phyloP scores from a whole-genome alignment of 169 alveolate genomes.

The Plasmodium blacklocki region DNA sequence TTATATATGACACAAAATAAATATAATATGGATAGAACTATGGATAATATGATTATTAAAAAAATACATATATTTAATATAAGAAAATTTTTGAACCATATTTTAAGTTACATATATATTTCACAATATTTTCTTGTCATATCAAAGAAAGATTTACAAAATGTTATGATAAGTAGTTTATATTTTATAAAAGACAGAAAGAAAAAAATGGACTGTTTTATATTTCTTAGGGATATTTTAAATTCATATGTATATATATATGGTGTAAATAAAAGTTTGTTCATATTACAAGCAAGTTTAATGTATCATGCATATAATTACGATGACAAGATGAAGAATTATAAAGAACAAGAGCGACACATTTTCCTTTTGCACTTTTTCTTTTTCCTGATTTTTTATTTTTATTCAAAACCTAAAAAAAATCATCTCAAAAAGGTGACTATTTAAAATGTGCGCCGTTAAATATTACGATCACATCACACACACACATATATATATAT shows the following conservation, averaged over 20 bases:
- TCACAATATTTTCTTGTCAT: slow-evolving; percentile 15
- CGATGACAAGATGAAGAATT: neutral
- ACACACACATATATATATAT: slow-evolving; percentile 1
- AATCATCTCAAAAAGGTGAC: slow-evolving; percentile 7
- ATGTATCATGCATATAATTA: neutral
- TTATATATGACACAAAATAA: neutral
- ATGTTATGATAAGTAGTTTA: slow-evolving; percentile 32
- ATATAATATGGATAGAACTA: neutral
- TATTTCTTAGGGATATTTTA: slow-evolving; percentile 16
- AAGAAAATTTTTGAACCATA: slow-evolving; percentile 27
- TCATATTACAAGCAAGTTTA: slow-evolving; percentile 2
- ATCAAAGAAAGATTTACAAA: slow-evolving; percentile 17
- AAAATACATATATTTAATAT: neutral
- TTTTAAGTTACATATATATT: slow-evolving; percentile 29
- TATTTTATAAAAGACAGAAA: slow-evolving; percentile 45
- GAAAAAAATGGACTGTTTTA: slow-evolving; percentile 12
- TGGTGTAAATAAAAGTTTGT: neutral
- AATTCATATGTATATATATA: slow-evolving; percentile 17
- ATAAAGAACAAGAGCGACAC: neutral
- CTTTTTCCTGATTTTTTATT: slow-evolving; percentile 60
- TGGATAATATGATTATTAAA: neutral
- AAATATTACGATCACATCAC: too few species aligned
- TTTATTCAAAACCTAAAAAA: slow-evolving; percentile 9
- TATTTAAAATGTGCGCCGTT: too few species aligned
- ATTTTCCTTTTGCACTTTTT: slow-evolving; percentile 33